Base-by-base conservation (phyloP, 768 basidiomycete species). In the Mycena leptocephala region DNA sequence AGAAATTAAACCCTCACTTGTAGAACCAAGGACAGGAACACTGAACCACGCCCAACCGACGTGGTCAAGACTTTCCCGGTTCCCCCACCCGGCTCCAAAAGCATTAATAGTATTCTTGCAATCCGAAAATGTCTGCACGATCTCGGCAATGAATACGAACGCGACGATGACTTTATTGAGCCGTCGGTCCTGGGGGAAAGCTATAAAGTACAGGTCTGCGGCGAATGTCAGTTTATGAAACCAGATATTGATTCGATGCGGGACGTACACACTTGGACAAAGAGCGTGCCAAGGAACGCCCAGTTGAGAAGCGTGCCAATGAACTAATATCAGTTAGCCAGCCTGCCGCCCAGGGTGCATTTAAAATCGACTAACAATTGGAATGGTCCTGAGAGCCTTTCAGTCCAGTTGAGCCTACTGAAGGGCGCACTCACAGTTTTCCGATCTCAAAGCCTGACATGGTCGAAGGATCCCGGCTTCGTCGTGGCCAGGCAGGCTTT, bases 1-100 rank as follows among this genome's bases (percentile, higher is more conserved):
- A 24, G 39, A 16, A 30, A 43, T 37, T 24, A 7, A 63, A 26
- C 7, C 68, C 62, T 59, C 46, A 80, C 78, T 70, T 14, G 62
- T 13, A 10, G 74, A 73, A 0, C 72, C 74, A 16, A 79, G 63
- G 13, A 76, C 51, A 3, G 80, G 80, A 22, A 79, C 78, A 5
- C 74, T 76, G 46, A 80, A 37, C 75, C 79, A 80, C 32, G 65
- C 69, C 61, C 68, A 63, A 13, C 72, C 63, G 16, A 78, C 66
- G 0, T 39, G 35, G 24, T 75, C 75, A 7, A 81, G 75, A 2
- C 24, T 70, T 10, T 61, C 58, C 20, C 64, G 39, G 24, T 79
- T 63, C 2, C 76, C 79, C 43, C 72, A 81, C 18, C 76, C 78
- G 20, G 39, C 48, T 4, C 70, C 80, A 39, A 81, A 81, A 2